Evolutionary conservation across 805 yeast species (phyloP).

Genomic region (Starmerella kuoi): DNA sequence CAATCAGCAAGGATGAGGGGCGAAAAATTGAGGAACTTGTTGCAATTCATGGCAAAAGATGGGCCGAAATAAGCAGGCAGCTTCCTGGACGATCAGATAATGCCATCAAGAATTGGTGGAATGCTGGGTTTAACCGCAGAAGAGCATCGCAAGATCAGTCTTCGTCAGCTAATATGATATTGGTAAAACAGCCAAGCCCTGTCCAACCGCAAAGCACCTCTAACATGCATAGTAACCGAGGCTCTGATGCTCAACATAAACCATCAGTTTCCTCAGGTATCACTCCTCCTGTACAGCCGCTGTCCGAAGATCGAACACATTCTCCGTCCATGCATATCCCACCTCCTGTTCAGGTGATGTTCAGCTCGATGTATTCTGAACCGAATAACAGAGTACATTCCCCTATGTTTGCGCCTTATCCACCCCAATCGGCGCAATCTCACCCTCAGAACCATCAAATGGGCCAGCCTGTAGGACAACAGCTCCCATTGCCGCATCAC

Average conservation of each 20-base stretch:
- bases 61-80: constrained; percentile 91
- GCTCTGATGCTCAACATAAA: neutral
- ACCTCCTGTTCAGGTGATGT: constrained; percentile 18
- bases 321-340: constrained; percentile 9
- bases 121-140: constrained; percentile 80
- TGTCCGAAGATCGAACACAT: neutral
- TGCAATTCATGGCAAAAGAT: constrained; percentile 65
- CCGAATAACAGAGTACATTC: constrained; percentile 2
- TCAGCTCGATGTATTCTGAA: constrained; percentile 19
- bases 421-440: neutral
- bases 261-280: neutral
- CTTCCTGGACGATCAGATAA: constrained; percentile 80
- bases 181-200: neutral
- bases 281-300: neutral
- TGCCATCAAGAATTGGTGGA: constrained; percentile 94
- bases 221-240: neutral
- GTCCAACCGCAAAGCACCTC: neutral
- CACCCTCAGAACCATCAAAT: no score
- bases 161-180: neutral
- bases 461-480: no score
- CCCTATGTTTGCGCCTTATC: neutral
- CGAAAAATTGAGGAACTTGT: constrained; percentile 68
- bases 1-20: constrained; percentile 79
- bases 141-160: constrained; percentile 29
- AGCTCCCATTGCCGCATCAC: no score